phyloP scores from a whole-genome alignment of 2,329 filamentous ascomycete genomes.

The Colletotrichum sansevieriae region DNA sequence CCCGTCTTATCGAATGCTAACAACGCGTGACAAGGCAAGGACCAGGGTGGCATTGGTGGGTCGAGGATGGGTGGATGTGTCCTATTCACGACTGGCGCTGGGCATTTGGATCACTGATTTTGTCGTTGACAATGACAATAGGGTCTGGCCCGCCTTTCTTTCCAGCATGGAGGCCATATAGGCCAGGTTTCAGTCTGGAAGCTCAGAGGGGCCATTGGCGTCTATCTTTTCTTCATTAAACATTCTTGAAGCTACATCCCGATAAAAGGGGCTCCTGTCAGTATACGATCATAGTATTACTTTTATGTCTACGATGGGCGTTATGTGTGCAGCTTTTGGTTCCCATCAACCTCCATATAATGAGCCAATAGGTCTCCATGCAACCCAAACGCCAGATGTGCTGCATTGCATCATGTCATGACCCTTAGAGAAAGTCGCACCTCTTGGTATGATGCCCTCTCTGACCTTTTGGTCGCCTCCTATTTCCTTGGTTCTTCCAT shows the following conservation, averaged over 20 bases:
- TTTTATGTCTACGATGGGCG: background rate
- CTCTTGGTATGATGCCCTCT: background rate
- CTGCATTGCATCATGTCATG: background rate
- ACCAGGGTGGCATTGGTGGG: background rate
- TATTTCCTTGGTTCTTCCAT: no score
- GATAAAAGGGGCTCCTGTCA: no score
- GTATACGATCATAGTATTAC: background rate
- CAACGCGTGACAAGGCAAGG: background rate
- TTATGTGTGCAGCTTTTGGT: slow-evolving; percentile 2
- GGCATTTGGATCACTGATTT: background rate
- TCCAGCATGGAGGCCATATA: no score
- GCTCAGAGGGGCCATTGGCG: background rate
- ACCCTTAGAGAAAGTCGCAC: background rate
- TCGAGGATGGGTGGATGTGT: slow-evolving; percentile 3
- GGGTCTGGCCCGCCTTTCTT: no score
- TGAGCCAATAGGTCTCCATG: background rate
- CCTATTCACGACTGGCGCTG: background rate
- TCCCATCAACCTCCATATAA: background rate
- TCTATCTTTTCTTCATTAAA: background rate
- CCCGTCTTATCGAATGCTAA: background rate
- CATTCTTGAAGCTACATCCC: no score
- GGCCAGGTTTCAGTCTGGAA: background rate
- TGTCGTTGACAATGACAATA: no score
- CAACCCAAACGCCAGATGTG: slow-evolving; percentile 12
- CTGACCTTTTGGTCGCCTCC: background rate